Evolutionary conservation across 2,329 filamentous ascomycete genomes (phyloP), one percentile per base, ranked within the genome.

Genomic region (Neofusicoccum umdonicola): DNA sequence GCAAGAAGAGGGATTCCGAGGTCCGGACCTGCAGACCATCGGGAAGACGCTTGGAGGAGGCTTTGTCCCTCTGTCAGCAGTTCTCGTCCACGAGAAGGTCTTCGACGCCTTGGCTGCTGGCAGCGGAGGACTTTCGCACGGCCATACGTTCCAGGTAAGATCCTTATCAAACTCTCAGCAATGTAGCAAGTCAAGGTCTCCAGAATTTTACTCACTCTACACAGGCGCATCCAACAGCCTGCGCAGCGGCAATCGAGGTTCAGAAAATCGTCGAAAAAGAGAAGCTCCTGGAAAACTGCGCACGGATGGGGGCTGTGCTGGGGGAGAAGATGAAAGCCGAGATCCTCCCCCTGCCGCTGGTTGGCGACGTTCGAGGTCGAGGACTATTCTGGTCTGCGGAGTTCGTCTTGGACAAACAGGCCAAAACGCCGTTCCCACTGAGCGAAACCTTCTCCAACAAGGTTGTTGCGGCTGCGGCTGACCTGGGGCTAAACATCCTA

Each of bases 141-240:
- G 62, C 7, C 62, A 64, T 34, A 64, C 62, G 19, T 64, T 64
- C 31, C 62, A 64, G 54, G 62, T 64, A 35, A 47, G 51, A 41
- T 3, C 12, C 62, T 17, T n/a, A 39, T 22, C 2, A 9, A 17
- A 8, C 11, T 1, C 22, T 7, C 12, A 8, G 4, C 6, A 31
- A 6, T 5, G 8, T 22, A 17, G 11, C 13, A 27, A 3, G 12
- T 15, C 45, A 1, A 13, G 13, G 3, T 13, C 8, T 11, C 4
- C 3, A 5, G 45, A 9, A 47, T 17, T 22, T 41, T n/a, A 56
- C 51, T 13, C n/a, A 5, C 19, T 7, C 9, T 8, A 17, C 15
- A 2, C 31, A 64, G 62, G 62, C 62, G 11, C 62, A 64, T 9
- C 62, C 62, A 17, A 64, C 62, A 35, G 62, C 62, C 9, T 64